These are phyloP conservation scores for Aspergillus sp. DNA, from an alignment of 2,329 filamentous ascomycete species.

Conservation along the genomic window DNA sequence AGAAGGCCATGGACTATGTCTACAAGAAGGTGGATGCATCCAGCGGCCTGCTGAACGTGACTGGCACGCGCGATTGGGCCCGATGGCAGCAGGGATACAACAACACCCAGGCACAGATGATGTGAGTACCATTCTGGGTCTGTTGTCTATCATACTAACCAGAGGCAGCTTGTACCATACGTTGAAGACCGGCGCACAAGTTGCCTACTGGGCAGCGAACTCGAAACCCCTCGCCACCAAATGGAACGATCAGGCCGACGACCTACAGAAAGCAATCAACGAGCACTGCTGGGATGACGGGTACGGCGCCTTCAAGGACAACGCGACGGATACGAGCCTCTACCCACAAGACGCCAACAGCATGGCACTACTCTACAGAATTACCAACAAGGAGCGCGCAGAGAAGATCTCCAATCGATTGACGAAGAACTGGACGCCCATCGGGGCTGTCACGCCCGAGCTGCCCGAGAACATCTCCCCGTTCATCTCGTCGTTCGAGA, in stretches of 20 bases:
- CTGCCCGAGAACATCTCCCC: conserved; percentile 58
- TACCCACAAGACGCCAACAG: conserved; percentile 62
- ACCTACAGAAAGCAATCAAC: conserved; percentile 49
- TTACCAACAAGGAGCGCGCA: conserved; percentile 40
- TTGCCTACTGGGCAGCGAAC: conserved; percentile 52
- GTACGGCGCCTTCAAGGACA: conserved; percentile 56
- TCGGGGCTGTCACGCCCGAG: conserved; percentile 58
- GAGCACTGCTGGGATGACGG: conserved; percentile 49
- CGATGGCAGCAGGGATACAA: conserved; percentile 52
- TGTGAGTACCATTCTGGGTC: conserved; percentile 27
- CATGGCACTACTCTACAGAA: conserved; percentile 52
- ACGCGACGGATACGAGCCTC: conserved; percentile 51
- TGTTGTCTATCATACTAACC: not conserved
- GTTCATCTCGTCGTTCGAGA: conserved; percentile 60
- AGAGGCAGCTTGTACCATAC: conserved; percentile 50
- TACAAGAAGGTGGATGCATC: conserved; percentile 44
- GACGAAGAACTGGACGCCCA: conserved; percentile 54
- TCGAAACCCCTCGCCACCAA: conserved; percentile 36
- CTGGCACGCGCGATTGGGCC: conserved; percentile 53
- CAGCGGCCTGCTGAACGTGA: conserved; percentile 51
- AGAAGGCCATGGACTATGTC: conserved; percentile 48
- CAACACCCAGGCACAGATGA: conserved; percentile 54
- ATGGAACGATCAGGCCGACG: conserved; percentile 39
- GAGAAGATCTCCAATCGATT: conserved; percentile 47
- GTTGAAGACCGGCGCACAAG: conserved; percentile 51